These are phyloP conservation scores for Cutaneotrichosporon sp. DNA, from an alignment of 1,284 basidiomycete genomes.

Conservation along the genomic window DNA sequence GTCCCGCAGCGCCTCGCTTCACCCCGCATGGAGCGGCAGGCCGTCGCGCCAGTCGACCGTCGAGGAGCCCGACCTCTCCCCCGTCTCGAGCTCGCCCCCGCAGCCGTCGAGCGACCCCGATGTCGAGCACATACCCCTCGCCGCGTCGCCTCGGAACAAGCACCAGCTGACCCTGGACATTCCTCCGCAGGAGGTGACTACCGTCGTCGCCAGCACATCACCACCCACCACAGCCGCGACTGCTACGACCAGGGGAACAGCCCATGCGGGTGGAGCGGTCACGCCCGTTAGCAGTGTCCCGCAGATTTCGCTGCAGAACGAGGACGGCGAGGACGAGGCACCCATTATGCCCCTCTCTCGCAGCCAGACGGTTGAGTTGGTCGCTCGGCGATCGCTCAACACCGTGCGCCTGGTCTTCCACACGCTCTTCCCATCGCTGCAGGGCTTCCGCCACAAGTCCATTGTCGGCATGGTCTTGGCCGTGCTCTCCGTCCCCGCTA, in stretches of 20 bases:
- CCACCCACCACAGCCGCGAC: not conserved
- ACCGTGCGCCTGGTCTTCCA: constrained; percentile 9
- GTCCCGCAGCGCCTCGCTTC: constrained; percentile 11
- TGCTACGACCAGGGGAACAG: not conserved
- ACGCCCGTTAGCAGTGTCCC: not conserved
- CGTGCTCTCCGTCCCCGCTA: constrained; percentile 80
- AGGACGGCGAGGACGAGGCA: not conserved
- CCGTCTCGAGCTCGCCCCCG: not conserved
- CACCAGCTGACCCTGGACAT: constrained; percentile 1
- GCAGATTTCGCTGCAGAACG: constrained; percentile 3
- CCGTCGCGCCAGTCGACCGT: constrained; percentile 4
- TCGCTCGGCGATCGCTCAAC: not conserved
- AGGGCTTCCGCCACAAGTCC: constrained; percentile 72
- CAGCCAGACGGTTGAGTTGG: not conserved
- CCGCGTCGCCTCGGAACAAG: not conserved
- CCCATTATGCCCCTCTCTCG: constrained; percentile 8
- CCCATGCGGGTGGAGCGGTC: not conserved
- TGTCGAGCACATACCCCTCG: constrained; percentile 3
- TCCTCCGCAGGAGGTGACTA: not conserved
- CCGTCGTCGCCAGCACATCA: not conserved
- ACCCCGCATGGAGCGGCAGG: constrained; percentile 1
- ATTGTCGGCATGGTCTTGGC: constrained; percentile 71
- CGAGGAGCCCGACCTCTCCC: not conserved
- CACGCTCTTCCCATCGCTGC: constrained; percentile 79
- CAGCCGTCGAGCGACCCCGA: not conserved